These are phyloP conservation scores for Fraxinus anomala DNA, from an alignment of 257 asterid genomes.

Conservation along the genomic window DNA sequence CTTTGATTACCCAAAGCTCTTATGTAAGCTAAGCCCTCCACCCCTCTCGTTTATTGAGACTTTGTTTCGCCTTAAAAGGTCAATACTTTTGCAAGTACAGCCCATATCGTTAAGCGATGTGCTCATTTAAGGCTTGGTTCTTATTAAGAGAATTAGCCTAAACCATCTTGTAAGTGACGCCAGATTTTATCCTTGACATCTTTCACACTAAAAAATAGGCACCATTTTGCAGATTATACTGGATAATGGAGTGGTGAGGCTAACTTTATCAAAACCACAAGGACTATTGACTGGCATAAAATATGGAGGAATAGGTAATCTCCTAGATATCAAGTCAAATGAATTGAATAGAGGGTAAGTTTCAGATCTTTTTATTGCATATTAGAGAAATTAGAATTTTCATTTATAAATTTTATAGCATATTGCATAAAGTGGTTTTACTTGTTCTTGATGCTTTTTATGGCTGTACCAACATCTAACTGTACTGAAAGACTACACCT, in stretches of 20 bases:
- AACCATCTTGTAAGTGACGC: no score
- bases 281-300: slow-evolving; percentile 52
- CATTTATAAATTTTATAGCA: neutral
- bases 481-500: no score
- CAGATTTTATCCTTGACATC: no score
- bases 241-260: slow-evolving; percentile 49
- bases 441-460: no score
- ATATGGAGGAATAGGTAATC: slow-evolving; percentile 57
- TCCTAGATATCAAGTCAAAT: slow-evolving; percentile 50
- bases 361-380: slow-evolving; percentile 2
- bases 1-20: slow-evolving; percentile 39
- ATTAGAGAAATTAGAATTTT: no score
- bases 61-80: neutral
- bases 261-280: slow-evolving; percentile 48
- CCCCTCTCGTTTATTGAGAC: neutral
- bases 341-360: slow-evolving; percentile 57
- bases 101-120: neutral
- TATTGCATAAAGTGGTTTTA: no score
- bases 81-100: neutral
- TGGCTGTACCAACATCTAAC: no score
- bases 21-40: slow-evolving; percentile 26
- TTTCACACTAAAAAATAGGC: neutral
- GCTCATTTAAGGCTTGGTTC: no score
- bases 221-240: slow-evolving; percentile 40
- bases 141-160: no score